A percentile compares a stretch with the other conserved stretches of the same genome.
Evolutionary conservation across 768 basidiomycete species (phyloP).

Genomic region (Rhizopogon salebrosus): DNA sequence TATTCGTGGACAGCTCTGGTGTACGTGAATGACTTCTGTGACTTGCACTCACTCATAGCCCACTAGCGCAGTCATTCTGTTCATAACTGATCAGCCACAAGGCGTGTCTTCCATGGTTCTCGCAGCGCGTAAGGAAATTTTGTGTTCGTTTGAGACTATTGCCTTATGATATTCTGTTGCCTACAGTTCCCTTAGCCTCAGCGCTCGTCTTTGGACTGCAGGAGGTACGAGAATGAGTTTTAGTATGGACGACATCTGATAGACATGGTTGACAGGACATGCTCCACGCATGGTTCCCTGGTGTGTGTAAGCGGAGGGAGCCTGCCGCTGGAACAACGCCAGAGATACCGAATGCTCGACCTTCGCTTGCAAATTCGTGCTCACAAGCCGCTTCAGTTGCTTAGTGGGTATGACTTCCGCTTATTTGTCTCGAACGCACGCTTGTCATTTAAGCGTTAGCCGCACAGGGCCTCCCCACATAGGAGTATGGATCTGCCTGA

Average conservation of each 20-base stretch:
- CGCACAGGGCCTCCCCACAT: neutral
- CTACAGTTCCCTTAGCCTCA: slow-evolving; percentile 44
- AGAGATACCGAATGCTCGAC: slow-evolving; percentile 21
- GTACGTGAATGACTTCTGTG: slow-evolving; percentile 24
- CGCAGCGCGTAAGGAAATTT: slow-evolving; percentile 37
- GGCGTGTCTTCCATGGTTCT: slow-evolving; percentile 43
- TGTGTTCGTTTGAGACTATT: neutral
- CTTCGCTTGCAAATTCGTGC: neutral
- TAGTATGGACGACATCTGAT: slow-evolving; percentile 1
- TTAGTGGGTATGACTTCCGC: neutral
- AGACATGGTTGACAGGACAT: slow-evolving; percentile 32
- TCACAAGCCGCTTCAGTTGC: neutral
- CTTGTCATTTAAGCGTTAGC: neutral
- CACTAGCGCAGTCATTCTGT: slow-evolving; percentile 33
- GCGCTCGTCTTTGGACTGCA: slow-evolving; percentile 46
- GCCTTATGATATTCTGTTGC: slow-evolving; percentile 3
- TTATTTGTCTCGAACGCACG: neutral
- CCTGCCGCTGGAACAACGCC: slow-evolving; percentile 6
- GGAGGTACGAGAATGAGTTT: slow-evolving; percentile 28
- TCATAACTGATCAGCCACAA: slow-evolving; percentile 23
- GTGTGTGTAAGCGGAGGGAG: slow-evolving; percentile 7
- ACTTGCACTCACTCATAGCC: neutral
- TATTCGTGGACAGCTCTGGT: slow-evolving; percentile 39
- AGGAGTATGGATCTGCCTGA: neutral
- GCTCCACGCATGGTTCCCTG: slow-evolving; percentile 27